Percentiles rank a stretch among this genome's conserved stretches.
Conservation (phyloP, 805 yeast genomes). For the Metschnikowia arizonensis region DNA sequence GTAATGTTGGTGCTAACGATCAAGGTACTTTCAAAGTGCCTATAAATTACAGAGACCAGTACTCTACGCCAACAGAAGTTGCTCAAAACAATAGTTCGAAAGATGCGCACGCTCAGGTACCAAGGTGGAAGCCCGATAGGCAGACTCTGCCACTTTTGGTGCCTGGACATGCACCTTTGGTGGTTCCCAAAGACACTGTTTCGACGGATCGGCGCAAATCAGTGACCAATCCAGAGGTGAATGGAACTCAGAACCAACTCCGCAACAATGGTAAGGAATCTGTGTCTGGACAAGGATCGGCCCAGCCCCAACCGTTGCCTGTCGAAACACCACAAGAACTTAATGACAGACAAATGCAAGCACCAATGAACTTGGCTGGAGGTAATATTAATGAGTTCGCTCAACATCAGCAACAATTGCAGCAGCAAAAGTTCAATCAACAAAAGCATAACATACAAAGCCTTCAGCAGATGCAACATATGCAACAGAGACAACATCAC, state of each 20-base stretch:
- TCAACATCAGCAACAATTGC: slow-evolving; percentile 1
- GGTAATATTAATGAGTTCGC: neutral
- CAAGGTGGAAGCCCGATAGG: neutral
- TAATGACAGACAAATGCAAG: neutral
- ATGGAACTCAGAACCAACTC: neutral
- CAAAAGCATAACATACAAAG: neutral
- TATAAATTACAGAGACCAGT: slow-evolving; percentile 1
- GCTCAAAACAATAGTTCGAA: neutral
- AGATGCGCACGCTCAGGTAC: neutral
- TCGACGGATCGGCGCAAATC: neutral
- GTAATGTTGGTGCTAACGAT: neutral
- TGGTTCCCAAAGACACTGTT: neutral
- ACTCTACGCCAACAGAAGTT: neutral
- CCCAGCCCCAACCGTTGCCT: neutral
- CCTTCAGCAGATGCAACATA: neutral
- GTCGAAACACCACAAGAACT: neutral
- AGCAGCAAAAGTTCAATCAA: slow-evolving; percentile 4
- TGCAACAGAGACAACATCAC: slow-evolving; percentile 7
- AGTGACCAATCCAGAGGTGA: neutral
- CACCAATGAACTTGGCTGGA: neutral
- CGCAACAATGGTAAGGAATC: neutral
- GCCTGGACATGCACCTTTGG: slow-evolving; percentile 4
- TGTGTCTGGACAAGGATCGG: neutral
- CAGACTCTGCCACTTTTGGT: slow-evolving; percentile 3
- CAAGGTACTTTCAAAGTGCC: slow-evolving; percentile 4